A percentile compares a stretch with the other conserved stretches of the same genome.
Evolutionary conservation across 768 basidiomycete genomes (phyloP).

Genomic region (Amanita rubescens): DNA sequence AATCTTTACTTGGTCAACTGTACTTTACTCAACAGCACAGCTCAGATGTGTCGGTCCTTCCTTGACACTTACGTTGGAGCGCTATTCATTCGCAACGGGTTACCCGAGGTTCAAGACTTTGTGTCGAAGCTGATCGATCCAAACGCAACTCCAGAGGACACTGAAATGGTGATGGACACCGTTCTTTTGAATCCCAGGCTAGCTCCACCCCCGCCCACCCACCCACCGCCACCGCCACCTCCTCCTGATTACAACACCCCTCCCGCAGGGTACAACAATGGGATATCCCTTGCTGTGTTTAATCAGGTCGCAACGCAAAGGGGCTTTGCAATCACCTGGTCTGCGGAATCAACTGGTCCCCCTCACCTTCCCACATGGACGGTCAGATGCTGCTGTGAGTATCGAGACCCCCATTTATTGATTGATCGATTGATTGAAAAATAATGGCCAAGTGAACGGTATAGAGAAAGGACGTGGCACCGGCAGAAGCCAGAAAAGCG

Average conservation of each 20-base stretch:
- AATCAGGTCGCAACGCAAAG: conserved; percentile 49
- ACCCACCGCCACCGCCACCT: conserved; percentile 16
- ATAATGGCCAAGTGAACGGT: conserved; percentile 37
- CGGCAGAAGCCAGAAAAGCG: conserved; percentile 57
- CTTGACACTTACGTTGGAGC: conserved; percentile 61
- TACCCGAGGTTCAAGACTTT: conserved; percentile 45
- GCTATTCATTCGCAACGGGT: conserved; percentile 51
- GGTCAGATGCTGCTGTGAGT: conserved; percentile 46
- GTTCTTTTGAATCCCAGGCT: neutral
- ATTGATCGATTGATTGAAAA: neutral
- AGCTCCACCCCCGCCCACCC: conserved; percentile 13
- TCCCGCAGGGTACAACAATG: conserved; percentile 10
- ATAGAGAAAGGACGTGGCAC: conserved; percentile 39
- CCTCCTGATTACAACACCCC: conserved; percentile 28
- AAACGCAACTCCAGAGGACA: conserved; percentile 12
- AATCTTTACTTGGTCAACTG: neutral
- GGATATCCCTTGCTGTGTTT: conserved; percentile 37
- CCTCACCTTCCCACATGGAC: conserved; percentile 52
- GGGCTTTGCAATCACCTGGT: conserved; percentile 37
- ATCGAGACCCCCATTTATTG: neutral
- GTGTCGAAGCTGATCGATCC: conserved; percentile 52
- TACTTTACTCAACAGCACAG: neutral
- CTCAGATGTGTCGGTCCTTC: conserved; percentile 29
- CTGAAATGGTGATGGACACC: conserved; percentile 10
- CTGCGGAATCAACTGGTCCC: conserved; percentile 39